A percentile compares a stretch with the other conserved stretches of the same genome.
phyloP scores from a whole-genome alignment of 768 basidiomycete species.

The Boletus tomentosulus region DNA sequence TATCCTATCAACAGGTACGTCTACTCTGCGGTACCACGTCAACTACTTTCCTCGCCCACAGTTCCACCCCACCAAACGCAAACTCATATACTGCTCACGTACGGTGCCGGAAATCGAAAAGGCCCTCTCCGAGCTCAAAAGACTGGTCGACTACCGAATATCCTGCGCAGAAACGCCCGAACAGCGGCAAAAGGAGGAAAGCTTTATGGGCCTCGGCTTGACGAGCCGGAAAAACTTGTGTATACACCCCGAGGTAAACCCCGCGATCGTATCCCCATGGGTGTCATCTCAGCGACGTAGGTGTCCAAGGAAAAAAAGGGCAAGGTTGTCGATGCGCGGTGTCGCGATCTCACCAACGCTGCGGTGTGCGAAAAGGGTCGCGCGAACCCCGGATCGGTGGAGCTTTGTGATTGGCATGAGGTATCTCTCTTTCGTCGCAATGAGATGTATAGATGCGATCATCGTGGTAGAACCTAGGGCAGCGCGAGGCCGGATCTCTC shows the following conservation, averaged over 20 bases:
- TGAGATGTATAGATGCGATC: constrained; percentile 3
- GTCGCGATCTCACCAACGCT: constrained; percentile 90
- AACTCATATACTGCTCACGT: constrained; percentile 97
- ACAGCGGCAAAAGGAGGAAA: constrained; percentile 70
- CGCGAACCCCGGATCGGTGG: constrained; percentile 83
- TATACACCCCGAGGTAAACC: constrained; percentile 85
- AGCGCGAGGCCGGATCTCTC: constrained; percentile 74
- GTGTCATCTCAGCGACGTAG: constrained; percentile 36
- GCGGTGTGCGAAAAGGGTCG: constrained; percentile 79
- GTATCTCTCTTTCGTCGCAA: constrained; percentile 39
- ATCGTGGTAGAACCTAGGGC: constrained; percentile 65
- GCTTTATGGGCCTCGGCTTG: constrained; percentile 85
- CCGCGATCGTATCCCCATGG: not conserved
- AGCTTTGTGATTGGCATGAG: constrained; percentile 95
- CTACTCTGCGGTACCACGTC: not conserved
- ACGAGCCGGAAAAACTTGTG: constrained; percentile 97
- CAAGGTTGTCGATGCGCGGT: constrained; percentile 93
- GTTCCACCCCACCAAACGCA: constrained; percentile 90
- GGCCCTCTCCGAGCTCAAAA: constrained; percentile 90
- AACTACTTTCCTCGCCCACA: constrained; percentile 29
- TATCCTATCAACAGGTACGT: constrained; percentile 92
- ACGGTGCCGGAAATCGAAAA: constrained; percentile 99
- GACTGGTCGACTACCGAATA: constrained; percentile 87
- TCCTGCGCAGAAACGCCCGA: constrained; percentile 68
- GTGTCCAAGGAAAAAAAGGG: constrained; percentile 99